These are phyloP conservation scores for Aspergillus arachidicola DNA, from an alignment of 2,329 filamentous ascomycete species.

Conservation along the genomic window DNA sequence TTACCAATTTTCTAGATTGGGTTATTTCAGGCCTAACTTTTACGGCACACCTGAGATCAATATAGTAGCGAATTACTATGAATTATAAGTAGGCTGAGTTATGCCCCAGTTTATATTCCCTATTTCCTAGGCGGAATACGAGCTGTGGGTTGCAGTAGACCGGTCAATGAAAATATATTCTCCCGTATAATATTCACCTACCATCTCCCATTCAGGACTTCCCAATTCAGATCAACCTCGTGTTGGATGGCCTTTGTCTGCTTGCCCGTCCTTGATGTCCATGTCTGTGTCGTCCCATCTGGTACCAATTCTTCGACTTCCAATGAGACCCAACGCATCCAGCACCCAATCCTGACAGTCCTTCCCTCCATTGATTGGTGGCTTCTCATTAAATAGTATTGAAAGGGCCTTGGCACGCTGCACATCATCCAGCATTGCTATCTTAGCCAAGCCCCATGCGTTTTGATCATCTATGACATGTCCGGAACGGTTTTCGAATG, in stretches of 20 bases:
- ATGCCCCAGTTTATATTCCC: too few relatives aligned
- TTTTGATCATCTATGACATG: not conserved
- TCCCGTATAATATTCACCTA: not conserved
- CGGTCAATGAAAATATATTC: too few relatives aligned
- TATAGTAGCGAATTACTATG: not conserved
- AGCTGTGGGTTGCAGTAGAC: too few relatives aligned
- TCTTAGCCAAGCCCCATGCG: not conserved
- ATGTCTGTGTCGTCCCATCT: not conserved
- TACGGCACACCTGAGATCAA: not conserved
- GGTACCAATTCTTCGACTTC: not conserved
- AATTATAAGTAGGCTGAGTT: too few relatives aligned
- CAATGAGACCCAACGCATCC: not conserved
- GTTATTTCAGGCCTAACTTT: not conserved
- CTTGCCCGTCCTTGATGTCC: not conserved
- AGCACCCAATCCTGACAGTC: not conserved
- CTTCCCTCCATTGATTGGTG: not conserved
- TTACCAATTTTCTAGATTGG: not conserved
- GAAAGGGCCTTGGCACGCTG: not conserved
- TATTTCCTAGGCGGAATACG: too few relatives aligned
- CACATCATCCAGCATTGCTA: not conserved
- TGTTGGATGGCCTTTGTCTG: not conserved
- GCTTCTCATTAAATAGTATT: not conserved
- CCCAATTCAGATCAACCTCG: not conserved
- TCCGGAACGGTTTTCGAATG: not conserved
- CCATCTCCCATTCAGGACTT: not conserved